Evolutionary conservation across 179 eudicot species (phyloP), one percentile per base, ranked within the genome.

Genomic region (Corrigiola litoralis): DNA sequence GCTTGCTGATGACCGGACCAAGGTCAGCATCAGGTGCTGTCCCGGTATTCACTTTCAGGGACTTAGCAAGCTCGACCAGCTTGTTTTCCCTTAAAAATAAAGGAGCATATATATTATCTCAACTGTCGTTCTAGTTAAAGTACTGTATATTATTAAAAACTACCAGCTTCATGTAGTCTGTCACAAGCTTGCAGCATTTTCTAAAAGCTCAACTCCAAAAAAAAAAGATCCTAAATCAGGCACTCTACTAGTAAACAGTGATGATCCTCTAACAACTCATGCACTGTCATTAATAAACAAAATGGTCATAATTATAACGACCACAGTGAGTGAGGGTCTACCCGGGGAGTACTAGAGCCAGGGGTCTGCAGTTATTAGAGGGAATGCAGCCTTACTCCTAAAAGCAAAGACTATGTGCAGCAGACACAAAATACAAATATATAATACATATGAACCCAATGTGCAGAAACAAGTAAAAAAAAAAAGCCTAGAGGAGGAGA

Each of bases 1-100:
- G 89, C 74, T 91, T 86, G 81, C 97, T 91, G 38, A 94, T 91
- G 66, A 94, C 99, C 40, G 99, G 99, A 65, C 99, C 99, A 64
- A 94, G 95, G 77, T 95, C 99, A 54, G 99, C 90, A 75, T 79
- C 85, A 28, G 95, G 92, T 65, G 79, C 95, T 45, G 82, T 91
- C 77, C 99, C 99, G 68, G 77, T 77, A 68, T 84, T 91, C 65
- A 95, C 99, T 74, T 87, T 95, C 37, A 95, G 87, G 47, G 84
- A 75, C 74, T 85, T 88, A 53, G 97, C 97, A 72, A 81, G 88
- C 75, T 95, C 84, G 23, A 81, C 74, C 52, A 95, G 75, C 78
- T 88, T 81, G 65, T 82, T 88, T 82, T 83, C 96, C 99, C 99
- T 95, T 31, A 24, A 63, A 56, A 66, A 65, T 38, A 18, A 12